Base-by-base conservation (phyloP, 495 filamentous ascomycete species). In the Lasiosphaeria ovina region DNA sequence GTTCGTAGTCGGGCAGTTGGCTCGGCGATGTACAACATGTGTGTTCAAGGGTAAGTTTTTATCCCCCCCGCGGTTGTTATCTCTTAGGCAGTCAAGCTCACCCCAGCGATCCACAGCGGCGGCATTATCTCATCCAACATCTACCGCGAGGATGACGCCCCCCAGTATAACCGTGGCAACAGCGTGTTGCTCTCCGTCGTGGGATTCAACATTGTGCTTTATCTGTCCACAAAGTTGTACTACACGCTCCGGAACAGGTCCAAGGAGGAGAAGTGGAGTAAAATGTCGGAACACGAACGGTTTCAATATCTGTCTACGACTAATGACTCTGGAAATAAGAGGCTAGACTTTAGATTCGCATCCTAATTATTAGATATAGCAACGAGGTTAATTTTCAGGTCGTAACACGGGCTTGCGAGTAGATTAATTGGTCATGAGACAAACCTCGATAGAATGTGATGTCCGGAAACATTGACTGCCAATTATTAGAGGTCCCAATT, bases 11-110 rank as follows among this genome's bases (percentile, higher is more conserved):
- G 88, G 4, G 85, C 87, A 4, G 84, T 91, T 17, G 81, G 81
- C 4, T 80, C 82, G 0, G 80, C 80, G 0, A 61, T 89, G 17
- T 93, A 93, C 69, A 92, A 92, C 59, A 91, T 92, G 88, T 80
- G 75, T 53, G 86, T 91, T 1, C 89, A 92, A 66, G 77, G 87
- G 3, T 66, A 48, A 54, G 64, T 53, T 24, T 42, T 10, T 33
- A 5, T 33, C n/a, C 85, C 24, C 24, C 24, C 24, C 24, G 1
- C 24, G 24, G 24, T 24, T 24, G 24, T 24, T 24, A 24, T 24
- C 24, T 24, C 24, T 24, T 24, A 2, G 24, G 24, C 24, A 2
- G 24, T 24, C 24, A 24, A 24, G 24, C 24, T 24, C 24, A 24
- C 24, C 24, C 24, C 24, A 24, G 24, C 24, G 24, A 24, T 24